phyloP scores from a whole-genome alignment of 352 stramenopile genomes.

The Phytophthora melonis region DNA sequence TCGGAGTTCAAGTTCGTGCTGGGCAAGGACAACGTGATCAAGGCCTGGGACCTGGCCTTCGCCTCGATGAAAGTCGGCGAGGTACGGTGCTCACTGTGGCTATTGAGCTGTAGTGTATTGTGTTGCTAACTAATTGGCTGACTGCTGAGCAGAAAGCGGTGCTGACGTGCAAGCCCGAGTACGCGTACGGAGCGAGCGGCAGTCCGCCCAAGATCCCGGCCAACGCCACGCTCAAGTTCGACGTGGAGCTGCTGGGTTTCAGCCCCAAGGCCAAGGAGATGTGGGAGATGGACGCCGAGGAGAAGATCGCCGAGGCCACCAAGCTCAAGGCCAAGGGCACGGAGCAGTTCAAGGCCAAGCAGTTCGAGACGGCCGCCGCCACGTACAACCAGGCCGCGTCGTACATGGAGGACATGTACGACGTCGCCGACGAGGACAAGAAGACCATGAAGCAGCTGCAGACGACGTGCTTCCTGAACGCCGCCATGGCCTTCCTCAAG shows the following conservation, averaged over 20 bases:
- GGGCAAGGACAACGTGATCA: slow-evolving; percentile 91
- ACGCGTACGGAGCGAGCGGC: slow-evolving; percentile 93
- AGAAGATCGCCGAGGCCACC: slow-evolving; percentile 88
- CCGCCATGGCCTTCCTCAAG: slow-evolving; percentile 96
- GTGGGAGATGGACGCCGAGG: slow-evolving; percentile 91
- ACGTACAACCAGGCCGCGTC: slow-evolving; percentile 84
- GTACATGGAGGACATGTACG: slow-evolving; percentile 91
- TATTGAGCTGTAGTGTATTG: too few species aligned
- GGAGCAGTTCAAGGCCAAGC: slow-evolving; percentile 92
- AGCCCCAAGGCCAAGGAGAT: slow-evolving; percentile 95
- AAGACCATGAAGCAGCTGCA: slow-evolving; percentile 88
- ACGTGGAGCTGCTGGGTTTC: slow-evolving; percentile 96
- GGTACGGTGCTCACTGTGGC: slow-evolving; percentile 26
- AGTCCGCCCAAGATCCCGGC: slow-evolving; percentile 95
- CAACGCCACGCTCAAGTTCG: slow-evolving; percentile 96
- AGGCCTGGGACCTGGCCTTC: slow-evolving; percentile 90
- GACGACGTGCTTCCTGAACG: slow-evolving; percentile 93
- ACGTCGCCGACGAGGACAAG: slow-evolving; percentile 88
- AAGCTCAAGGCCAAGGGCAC: slow-evolving; percentile 93
- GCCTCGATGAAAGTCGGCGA: slow-evolving; percentile 97
- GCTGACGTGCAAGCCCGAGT: slow-evolving; percentile 93
- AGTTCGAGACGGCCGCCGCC: slow-evolving; percentile 88
- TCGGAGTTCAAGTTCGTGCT: slow-evolving; percentile 91
- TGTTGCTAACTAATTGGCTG: slow-evolving; percentile 9
- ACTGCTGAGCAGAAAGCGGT: slow-evolving; percentile 79